Conservation (phyloP, 2,329 filamentous ascomycete genomes). For the Ophiostoma quercus region DNA sequence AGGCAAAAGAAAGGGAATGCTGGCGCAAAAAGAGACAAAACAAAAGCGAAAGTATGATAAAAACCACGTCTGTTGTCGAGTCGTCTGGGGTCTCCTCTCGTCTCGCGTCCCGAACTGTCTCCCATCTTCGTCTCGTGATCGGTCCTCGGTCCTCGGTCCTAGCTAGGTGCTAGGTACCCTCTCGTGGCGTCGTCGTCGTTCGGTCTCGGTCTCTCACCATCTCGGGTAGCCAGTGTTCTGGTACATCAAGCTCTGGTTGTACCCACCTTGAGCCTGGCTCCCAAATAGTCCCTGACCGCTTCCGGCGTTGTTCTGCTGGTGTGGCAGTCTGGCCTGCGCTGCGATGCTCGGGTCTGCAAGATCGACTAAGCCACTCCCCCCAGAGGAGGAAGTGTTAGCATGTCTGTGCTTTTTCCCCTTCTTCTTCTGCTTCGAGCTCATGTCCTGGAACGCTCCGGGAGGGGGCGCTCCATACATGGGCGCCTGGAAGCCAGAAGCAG, state of each 20-base stretch:
- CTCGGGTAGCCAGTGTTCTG: slow-evolving; percentile 58
- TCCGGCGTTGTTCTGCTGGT: slow-evolving; percentile 73
- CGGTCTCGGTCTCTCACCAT: slow-evolving; percentile 50
- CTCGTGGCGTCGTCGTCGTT: slow-evolving; percentile 8
- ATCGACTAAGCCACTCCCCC: slow-evolving; percentile 98
- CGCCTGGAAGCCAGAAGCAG: slow-evolving; percentile 84
- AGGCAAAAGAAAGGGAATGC: slow-evolving; percentile 11
- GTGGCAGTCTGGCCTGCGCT: slow-evolving; percentile 89
- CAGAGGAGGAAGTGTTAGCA: slow-evolving; percentile 99
- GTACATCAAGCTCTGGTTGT: slow-evolving; percentile 83
- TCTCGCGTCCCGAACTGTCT: slow-evolving; percentile 17
- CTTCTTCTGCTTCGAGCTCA: slow-evolving; percentile 97
- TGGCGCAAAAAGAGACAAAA: slow-evolving; percentile 4
- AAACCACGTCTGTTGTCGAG: slow-evolving; percentile 21
- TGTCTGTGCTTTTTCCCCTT: slow-evolving; percentile 99
- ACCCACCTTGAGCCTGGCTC: slow-evolving; percentile 90
- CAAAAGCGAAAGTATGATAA: slow-evolving; percentile 12
- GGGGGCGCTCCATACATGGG: slow-evolving; percentile 85
- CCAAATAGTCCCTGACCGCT: slow-evolving; percentile 85
- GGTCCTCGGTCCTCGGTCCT: slow-evolving; percentile 5
- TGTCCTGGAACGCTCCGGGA: slow-evolving; percentile 82
- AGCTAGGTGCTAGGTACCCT: neutral
- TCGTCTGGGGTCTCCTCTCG: slow-evolving; percentile 20
- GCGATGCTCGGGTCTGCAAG: slow-evolving; percentile 98
- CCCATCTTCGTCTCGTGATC: slow-evolving; percentile 17